phyloP scores from a whole-genome alignment of 768 basidiomycete genomes.

The Tricholoma sp. region DNA sequence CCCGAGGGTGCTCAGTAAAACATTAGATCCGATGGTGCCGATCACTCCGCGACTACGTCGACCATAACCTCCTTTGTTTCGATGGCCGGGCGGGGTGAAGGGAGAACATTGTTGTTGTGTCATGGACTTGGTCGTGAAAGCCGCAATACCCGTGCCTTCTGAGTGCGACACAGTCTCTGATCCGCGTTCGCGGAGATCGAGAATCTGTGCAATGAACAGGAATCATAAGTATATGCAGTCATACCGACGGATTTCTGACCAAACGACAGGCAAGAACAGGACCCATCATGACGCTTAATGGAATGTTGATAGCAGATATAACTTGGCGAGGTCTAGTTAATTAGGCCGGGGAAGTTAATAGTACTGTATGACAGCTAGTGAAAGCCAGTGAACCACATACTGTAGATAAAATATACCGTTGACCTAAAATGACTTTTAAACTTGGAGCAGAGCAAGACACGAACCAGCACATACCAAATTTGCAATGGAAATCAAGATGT shows the following conservation, averaged over 20 bases:
- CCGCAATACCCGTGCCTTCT: constrained; percentile 62
- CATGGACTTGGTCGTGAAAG: constrained; percentile 61
- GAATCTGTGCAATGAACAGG: constrained; percentile 42
- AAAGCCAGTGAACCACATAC: constrained; percentile 32
- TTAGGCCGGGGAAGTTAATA: background rate
- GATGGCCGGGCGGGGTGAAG: constrained; percentile 45
- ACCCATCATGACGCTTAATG: constrained; percentile 78
- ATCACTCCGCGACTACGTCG: constrained; percentile 36
- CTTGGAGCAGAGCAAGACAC: background rate
- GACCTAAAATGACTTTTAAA: constrained; percentile 32
- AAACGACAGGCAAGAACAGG: constrained; percentile 77
- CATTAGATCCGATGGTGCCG: constrained; percentile 51
- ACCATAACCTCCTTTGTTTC: constrained; percentile 37
- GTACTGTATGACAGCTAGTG: no score
- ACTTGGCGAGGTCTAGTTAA: constrained; percentile 64
- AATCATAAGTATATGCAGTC: constrained; percentile 5
- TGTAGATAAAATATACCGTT: constrained; percentile 87
- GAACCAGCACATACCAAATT: constrained; percentile 47
- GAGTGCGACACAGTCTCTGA: constrained; percentile 75
- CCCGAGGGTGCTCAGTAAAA: constrained; percentile 60
- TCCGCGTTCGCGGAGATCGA: constrained; percentile 78
- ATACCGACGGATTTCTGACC: constrained; percentile 24
- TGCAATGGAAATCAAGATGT: constrained; percentile 80
- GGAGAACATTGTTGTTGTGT: constrained; percentile 51
- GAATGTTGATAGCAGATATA: constrained; percentile 81